Evolutionary conservation across 148 eudicot genomes (phyloP).

Genomic region (Fallopia convolvulus): DNA sequence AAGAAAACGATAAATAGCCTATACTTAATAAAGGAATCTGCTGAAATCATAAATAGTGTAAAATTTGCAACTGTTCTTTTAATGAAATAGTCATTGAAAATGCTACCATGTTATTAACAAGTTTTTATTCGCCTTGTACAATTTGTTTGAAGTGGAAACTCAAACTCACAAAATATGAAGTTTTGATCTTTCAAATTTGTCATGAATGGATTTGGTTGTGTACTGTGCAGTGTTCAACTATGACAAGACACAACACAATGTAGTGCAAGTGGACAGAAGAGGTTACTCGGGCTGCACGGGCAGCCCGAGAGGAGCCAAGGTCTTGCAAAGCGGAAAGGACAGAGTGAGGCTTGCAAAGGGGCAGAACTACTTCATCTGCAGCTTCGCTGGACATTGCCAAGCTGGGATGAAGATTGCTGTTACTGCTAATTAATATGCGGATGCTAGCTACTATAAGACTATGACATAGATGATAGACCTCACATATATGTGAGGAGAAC

Average conservation of each 20-base stretch:
- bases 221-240: slow-evolving; percentile 40
- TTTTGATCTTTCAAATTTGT: background rate
- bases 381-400: slow-evolving; percentile 18
- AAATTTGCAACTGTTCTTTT: too few species aligned
- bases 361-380: slow-evolving; percentile 28
- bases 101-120: too few species aligned
- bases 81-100: too few species aligned
- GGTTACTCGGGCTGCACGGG: slow-evolving; percentile 19
- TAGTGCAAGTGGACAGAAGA: slow-evolving; percentile 24
- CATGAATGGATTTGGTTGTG: background rate
- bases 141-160: too few species aligned
- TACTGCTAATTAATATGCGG: slow-evolving; percentile 10
- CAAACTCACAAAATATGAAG: too few species aligned
- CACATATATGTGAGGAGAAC: too few species aligned
- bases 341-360: slow-evolving; percentile 24
- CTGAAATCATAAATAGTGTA: too few species aligned
- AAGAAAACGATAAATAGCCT: background rate
- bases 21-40: too few species aligned
- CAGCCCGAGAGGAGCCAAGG: slow-evolving; percentile 7
- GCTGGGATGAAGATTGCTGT: slow-evolving; percentile 24
- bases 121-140: too few species aligned
- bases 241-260: slow-evolving; percentile 31
- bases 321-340: slow-evolving; percentile 17
- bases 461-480: too few species aligned
- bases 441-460: background rate